Evolutionary conservation across 2,329 filamentous ascomycete genomes (phyloP).

Genomic region (Phialophora chinensis): DNA sequence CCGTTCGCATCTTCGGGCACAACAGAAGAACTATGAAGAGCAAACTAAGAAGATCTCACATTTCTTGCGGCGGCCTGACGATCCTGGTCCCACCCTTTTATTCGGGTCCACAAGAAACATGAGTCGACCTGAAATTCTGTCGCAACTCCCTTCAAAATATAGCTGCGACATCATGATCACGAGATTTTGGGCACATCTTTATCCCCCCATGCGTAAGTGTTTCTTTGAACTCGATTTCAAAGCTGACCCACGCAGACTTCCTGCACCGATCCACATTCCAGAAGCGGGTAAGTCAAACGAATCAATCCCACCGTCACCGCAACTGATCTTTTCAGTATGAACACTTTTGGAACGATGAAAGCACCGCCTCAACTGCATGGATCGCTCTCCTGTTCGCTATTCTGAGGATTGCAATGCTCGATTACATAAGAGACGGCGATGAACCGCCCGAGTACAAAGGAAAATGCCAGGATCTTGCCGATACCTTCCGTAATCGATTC

Average conservation of each 20-base stretch:
- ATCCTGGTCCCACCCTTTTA: constrained; percentile 74
- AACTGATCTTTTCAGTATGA: constrained; percentile 30
- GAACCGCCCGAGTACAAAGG: constrained; percentile 26
- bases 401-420: constrained; percentile 28
- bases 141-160: constrained; percentile 77
- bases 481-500: constrained; percentile 22
- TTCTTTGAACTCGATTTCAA: not conserved
- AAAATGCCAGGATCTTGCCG: constrained; percentile 28
- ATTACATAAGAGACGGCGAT: constrained; percentile 26
- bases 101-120: constrained; percentile 73
- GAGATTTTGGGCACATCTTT: constrained; percentile 84
- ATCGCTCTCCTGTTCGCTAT: constrained; percentile 24
- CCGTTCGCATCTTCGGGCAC: constrained; percentile 47
- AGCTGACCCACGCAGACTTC: constrained; percentile 56
- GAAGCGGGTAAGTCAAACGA: constrained; percentile 46
- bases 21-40: constrained; percentile 86
- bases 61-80: constrained; percentile 63
- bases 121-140: constrained; percentile 76
- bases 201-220: constrained; percentile 58
- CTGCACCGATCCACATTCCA: constrained; percentile 85
- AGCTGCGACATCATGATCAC: constrained; percentile 83
- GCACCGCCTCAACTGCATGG: constrained; percentile 17
- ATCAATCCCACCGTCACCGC: too few species aligned
- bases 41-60: constrained; percentile 76
- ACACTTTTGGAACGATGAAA: constrained; percentile 24